Base-by-base conservation (phyloP, 805 yeast genomes). In the Saccharomycopsis capsularis region DNA sequence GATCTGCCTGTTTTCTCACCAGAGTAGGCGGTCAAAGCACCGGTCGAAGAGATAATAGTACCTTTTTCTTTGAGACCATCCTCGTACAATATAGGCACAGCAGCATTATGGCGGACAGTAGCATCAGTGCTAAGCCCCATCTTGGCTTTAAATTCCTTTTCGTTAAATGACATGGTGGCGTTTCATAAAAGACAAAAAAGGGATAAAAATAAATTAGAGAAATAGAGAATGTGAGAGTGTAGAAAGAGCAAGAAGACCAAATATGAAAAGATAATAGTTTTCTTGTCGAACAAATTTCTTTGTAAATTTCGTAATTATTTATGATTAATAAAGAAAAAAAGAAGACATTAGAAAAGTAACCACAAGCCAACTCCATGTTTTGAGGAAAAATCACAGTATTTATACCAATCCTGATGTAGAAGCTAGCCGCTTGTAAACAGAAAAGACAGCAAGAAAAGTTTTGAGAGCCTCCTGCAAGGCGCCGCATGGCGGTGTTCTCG, bases 1-100 rank as follows among this genome's bases (percentile, higher is more conserved):
- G 97, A 91, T 71, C 99, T 84, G 62, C 99, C 99, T 48, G 98
- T 91, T 73, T 91, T 91, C 57, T 79, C 73, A 63, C 99, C 99
- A 19, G 96, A 88, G 71, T 80, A 90, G 43, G 99, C 98, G 69
- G 91, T 84, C 58, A 91, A 75, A 43, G 98, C 96, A 65, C 99
- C 99, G 40, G 95, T 76, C 27, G 95, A 82, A 16, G 95, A 81
- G 59, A 91, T 84, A 50, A 95, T 89, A 38, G 97, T 90, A 52
- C 95, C 90, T 61, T 78, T 79, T 71, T 91, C 99, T 57, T 78
- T 71, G 54, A 91, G 75, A 55, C 95, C 98, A 65, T 93, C 99
- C 68, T 91, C 97, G 73, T 91, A 91, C 54, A 91, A 74, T 40
- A 87, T 78, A 57, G 98, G 95, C 27, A 90, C 85, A 37, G 96